A percentile compares a stretch with the other conserved stretches of the same genome.
phyloP scores from a whole-genome alignment of 495 filamentous ascomycete species.

The Aspergillus homomorphus region DNA sequence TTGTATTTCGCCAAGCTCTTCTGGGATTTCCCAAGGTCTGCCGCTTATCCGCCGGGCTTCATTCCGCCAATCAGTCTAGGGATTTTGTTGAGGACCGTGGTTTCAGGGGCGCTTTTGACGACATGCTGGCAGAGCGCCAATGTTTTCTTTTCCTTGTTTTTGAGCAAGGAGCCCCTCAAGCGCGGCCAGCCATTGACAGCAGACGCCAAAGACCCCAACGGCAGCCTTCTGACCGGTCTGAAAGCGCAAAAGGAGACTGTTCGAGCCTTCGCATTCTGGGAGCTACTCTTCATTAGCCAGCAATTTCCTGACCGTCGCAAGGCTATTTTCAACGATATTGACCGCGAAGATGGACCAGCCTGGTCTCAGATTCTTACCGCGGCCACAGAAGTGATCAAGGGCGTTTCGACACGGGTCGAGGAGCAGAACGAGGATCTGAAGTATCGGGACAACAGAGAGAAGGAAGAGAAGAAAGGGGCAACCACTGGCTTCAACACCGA shows the following conservation, averaged over 20 bases:
- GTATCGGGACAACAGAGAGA: background rate
- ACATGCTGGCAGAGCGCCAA: constrained; percentile 74
- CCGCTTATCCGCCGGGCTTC: constrained; percentile 51
- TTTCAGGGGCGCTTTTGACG: constrained; percentile 63
- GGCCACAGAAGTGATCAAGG: constrained; percentile 64
- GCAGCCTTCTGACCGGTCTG: constrained; percentile 79
- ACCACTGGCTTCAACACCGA: background rate
- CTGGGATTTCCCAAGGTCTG: constrained; percentile 68
- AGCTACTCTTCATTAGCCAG: constrained; percentile 74
- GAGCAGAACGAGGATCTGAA: background rate
- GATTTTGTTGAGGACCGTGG: constrained; percentile 57
- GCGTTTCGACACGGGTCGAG: constrained; percentile 62
- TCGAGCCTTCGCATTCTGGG: constrained; percentile 85
- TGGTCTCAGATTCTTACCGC: constrained; percentile 75
- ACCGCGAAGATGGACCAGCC: constrained; percentile 70
- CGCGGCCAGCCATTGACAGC: constrained; percentile 76
- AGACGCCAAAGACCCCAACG: constrained; percentile 87
- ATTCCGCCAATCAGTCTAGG: constrained; percentile 55
- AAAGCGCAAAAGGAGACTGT: constrained; percentile 57
- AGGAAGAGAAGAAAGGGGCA: background rate
- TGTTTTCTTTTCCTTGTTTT: constrained; percentile 69
- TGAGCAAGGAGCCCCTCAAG: constrained; percentile 78
- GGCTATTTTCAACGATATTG: constrained; percentile 83
- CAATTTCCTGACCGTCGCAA: constrained; percentile 70
- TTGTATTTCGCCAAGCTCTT: constrained; percentile 67